Base-by-base conservation (phyloP, 108 stramenopile species). In the Aureococcus anophagefferens region DNA sequence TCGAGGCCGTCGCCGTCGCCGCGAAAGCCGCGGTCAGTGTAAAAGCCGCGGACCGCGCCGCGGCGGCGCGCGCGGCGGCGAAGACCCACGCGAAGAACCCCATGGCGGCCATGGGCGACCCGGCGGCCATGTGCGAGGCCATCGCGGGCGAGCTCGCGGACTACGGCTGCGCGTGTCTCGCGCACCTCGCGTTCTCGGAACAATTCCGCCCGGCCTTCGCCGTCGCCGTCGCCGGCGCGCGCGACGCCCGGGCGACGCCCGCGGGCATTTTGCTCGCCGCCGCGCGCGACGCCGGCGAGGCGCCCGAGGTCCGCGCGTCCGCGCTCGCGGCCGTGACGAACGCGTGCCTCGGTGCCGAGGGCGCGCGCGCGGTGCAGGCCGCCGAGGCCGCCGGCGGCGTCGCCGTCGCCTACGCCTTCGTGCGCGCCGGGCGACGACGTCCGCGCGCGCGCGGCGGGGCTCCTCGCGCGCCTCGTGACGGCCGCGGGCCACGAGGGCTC, bases 391-490 rank as follows among this genome's bases (percentile, higher is more conserved):
- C 51, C 51, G 51, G 51, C 21, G 51, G 51, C 51, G 51, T 59
- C 25, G 51, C 51, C 51, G 51, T 25, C 7, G 25, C 51, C 51
- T 59, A 9, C 25, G 25, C 17, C 21, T 1, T 59, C 25, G 21
- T 59, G 21, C 21, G 13, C 40, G 40, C 13, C 9, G 5, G 40
- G 13, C 13, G 9, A 44, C 13, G 40, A 44, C 9, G 40, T 44
- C 40, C 5, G 13, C 5, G 40, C 40, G 5, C 17, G 40, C 5
- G 35, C 69, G 29, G 35, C 62, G 29, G 69, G 69, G 21, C 59
- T 70, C 44, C 33, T 70, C 44, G 69, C 51, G 51, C 46, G 69
- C 7, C n/a, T 30, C 31, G 21, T 62, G 14, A 44, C 40, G 40
- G 40, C 51, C 7, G 7, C 21, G 7, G 51, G 51, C 21, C 3